A percentile compares a stretch with the other conserved stretches of the same genome.
Conservation (phyloP, 768 basidiomycete genomes). For the Psilocybe sp. region DNA sequence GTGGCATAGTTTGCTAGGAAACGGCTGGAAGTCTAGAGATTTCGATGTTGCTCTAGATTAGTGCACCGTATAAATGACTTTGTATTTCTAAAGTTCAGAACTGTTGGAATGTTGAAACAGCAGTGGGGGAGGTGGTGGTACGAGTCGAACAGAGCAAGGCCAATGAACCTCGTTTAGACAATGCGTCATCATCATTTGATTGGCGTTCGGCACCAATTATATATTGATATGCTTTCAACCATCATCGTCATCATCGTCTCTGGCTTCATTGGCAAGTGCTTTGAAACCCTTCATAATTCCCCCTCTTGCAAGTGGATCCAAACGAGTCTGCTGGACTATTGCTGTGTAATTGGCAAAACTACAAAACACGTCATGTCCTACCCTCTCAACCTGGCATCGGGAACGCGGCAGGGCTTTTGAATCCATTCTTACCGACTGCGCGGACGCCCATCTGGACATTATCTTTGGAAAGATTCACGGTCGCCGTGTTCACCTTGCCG, state of each 20-base stretch:
- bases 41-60: background rate
- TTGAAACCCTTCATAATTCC: too few species aligned
- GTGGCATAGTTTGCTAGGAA: conserved; percentile 25
- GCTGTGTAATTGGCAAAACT: too few species aligned
- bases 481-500: conserved; percentile 37
- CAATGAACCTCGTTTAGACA: conserved; percentile 16
- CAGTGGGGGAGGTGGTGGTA: background rate
- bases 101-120: background rate
- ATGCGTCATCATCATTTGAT: conserved; percentile 11
- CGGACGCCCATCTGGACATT: conserved; percentile 50
- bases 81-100: background rate
- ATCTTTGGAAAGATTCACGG: conserved; percentile 45
- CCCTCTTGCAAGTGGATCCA: too few species aligned
- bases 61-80: background rate
- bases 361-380: too few species aligned
- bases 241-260: too few species aligned
- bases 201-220: too few species aligned
- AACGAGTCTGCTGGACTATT: too few species aligned
- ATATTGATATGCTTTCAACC: too few species aligned
- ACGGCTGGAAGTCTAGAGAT: background rate
- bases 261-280: too few species aligned
- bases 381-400: conserved; percentile 17
- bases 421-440: conserved; percentile 52
- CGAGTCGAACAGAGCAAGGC: conserved; percentile 2
- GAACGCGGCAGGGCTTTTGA: conserved; percentile 48